phyloP scores from a whole-genome alignment of 192 early-diverging fungal genomes.

The Linnemannia schmuckeri region DNA sequence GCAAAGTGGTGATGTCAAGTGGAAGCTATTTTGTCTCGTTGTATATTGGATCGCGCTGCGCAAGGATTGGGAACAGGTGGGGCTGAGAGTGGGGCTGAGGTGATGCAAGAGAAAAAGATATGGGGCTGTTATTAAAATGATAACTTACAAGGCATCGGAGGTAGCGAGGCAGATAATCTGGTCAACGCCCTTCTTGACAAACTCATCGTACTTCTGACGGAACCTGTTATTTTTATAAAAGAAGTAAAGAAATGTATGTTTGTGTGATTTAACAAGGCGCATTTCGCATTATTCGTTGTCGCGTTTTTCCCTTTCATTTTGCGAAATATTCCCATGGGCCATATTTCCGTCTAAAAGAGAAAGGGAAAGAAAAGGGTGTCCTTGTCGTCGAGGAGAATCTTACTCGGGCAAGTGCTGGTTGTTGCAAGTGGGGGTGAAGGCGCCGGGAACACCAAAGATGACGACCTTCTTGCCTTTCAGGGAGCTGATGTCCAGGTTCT shows the following conservation, averaged over 20 bases:
- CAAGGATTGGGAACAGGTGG: not conserved
- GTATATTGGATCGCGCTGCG: not conserved
- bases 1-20: not conserved
- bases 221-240: slow-evolving; percentile 54
- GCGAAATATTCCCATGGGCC: slow-evolving; percentile 1
- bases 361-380: not conserved
- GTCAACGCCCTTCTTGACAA: slow-evolving; percentile 79
- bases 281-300: not conserved
- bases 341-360: not conserved
- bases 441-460: slow-evolving; percentile 76
- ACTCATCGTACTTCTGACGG: slow-evolving; percentile 62
- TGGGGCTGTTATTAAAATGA: slow-evolving; percentile 34
- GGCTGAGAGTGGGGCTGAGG: not conserved
- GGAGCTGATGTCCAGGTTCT: slow-evolving; percentile 56
- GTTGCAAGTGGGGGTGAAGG: slow-evolving; percentile 74
- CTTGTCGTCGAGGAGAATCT: not conserved
- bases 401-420: slow-evolving; percentile 69
- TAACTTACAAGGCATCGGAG: slow-evolving; percentile 63
- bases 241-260: not conserved
- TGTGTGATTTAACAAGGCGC: not conserved
- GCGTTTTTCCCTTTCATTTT: not conserved
- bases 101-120: slow-evolving; percentile 56
- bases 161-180: slow-evolving; percentile 77
- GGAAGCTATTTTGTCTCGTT: not conserved
- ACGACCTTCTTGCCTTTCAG: slow-evolving; percentile 75